Evolutionary conservation across 2,329 filamentous ascomycete genomes (phyloP), one percentile per base, ranked within the genome.

Genomic region (Fusarium longipes): DNA sequence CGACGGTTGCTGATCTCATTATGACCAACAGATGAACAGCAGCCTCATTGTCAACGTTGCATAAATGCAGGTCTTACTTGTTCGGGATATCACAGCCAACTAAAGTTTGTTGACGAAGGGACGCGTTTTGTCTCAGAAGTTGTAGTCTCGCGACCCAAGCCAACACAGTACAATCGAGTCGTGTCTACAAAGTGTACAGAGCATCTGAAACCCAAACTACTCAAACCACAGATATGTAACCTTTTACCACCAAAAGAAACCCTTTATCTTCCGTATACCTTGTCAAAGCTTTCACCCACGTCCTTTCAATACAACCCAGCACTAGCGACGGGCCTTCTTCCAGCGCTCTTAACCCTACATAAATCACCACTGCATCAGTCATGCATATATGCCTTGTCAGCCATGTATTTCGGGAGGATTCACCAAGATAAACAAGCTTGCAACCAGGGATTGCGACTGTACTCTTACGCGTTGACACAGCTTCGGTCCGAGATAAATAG

Each of bases 71-170:
- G 63, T 2, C 49, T 65, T 51, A 6, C 35, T 5, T 65, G 63
- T 40, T 42, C 32, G 5, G 63, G 63, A 3, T 65, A 66, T 35
- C 63, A 65, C 10, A 66, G 62, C 25, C 44, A 66, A 24, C 62
- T 65, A 3, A 65, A 66, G n/a, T 65, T 62, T 38, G 62, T 65
- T 9, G 56, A 65, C 7, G 63, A 65, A 27, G 57, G 63, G 3
- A 47, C 35, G 4, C 63, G 63, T 11, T 65, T 65, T 38, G 7
- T 24, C 4, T 10, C 43, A 5, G 15, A 25, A 2, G 20, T 18
- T 27, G n/a, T 49, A 14, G 22, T 35, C 6, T 49, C 45, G 8
- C 45, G 30, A n/a, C 22, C 45, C 5, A 49, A 49, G 17, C 30
- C 54, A 15, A 15, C 38, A 56, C 48, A 61, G 29, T 40, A 48